Evolutionary conservation across 176 grass and related monocot genomes (phyloP).

Genomic region (Leersia perrieri): DNA sequence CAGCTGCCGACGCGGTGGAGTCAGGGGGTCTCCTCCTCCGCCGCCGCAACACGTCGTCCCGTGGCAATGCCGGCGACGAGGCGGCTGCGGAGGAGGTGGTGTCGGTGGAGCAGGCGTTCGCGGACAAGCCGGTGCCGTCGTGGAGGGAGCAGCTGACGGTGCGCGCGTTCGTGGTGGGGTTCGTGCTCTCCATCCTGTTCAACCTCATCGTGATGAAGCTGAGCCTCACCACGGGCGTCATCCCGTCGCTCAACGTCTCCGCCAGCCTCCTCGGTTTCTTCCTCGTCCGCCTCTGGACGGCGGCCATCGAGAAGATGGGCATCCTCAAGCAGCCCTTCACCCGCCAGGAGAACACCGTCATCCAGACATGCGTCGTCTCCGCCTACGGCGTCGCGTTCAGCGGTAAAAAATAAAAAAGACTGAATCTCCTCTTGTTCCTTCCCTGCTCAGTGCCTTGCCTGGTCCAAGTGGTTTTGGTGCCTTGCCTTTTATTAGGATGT

Average conservation of each 20-base stretch:
- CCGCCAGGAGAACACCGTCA: slow-evolving; percentile 80
- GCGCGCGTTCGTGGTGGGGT: slow-evolving; percentile 61
- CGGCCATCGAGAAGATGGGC: slow-evolving; percentile 34
- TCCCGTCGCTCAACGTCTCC: slow-evolving; percentile 79
- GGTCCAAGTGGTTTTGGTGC: neutral
- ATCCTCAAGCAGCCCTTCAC: slow-evolving; percentile 53
- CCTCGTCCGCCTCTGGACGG: slow-evolving; percentile 54
- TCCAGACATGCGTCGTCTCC: slow-evolving; percentile 74
- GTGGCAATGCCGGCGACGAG: neutral
- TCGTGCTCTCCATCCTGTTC: slow-evolving; percentile 52
- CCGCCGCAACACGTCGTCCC: slow-evolving; percentile 23
- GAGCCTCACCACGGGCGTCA: slow-evolving; percentile 78
- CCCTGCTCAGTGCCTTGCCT: neutral
- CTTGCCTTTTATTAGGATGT: neutral
- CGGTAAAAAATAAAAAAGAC: slow-evolving; percentile 43
- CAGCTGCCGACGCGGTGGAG: slow-evolving; percentile 22
- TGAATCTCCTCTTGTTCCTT: too few species aligned
- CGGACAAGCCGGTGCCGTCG: slow-evolving; percentile 43
- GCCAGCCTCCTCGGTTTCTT: slow-evolving; percentile 74
- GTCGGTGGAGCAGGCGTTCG: slow-evolving; percentile 57
- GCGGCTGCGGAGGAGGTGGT: neutral
- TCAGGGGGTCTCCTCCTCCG: slow-evolving; percentile 28
- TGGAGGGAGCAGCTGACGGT: slow-evolving; percentile 73
- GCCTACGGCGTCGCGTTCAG: slow-evolving; percentile 61
- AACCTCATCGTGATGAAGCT: slow-evolving; percentile 86